Conservation (phyloP, 2,329 filamentous ascomycete genomes). For the Diaporthe nobilis region DNA sequence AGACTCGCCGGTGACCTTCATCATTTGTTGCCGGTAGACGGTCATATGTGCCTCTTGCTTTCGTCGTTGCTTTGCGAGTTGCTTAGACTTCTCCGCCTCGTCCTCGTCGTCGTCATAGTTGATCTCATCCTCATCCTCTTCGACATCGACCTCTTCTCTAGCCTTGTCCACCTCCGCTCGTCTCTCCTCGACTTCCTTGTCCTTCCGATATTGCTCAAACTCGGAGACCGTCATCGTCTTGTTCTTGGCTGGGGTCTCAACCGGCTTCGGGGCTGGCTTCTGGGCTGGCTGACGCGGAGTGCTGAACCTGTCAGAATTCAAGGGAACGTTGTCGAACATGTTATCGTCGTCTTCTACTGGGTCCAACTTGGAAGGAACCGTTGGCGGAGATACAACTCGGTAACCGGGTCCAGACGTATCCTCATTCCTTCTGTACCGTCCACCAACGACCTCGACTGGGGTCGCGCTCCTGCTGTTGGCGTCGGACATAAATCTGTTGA, state of each 20-base stretch:
- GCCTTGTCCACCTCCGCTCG: slow-evolving; percentile 58
- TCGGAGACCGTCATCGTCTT: slow-evolving; percentile 93
- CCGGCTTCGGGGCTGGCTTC: slow-evolving; percentile 45
- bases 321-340: slow-evolving; percentile 62
- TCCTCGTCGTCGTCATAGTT: slow-evolving; percentile 83
- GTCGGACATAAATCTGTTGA: slow-evolving; percentile 59
- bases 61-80: slow-evolving; percentile 81
- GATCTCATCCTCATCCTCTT: slow-evolving; percentile 74
- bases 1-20: slow-evolving; percentile 90
- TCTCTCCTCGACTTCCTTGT: slow-evolving; percentile 70
- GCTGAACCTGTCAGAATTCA: slow-evolving; percentile 54
- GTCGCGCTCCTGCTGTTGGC: slow-evolving; percentile 47
- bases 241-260: slow-evolving; percentile 59
- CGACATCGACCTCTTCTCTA: slow-evolving; percentile 69
- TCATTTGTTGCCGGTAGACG: slow-evolving; percentile 94
- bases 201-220: slow-evolving; percentile 84
- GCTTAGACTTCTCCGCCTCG: slow-evolving; percentile 80
- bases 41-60: slow-evolving; percentile 93
- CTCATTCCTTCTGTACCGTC: slow-evolving; percentile 57
- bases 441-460: slow-evolving; percentile 44
- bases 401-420: slow-evolving; percentile 51
- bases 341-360: slow-evolving; percentile 64
- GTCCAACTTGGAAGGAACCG: slow-evolving; percentile 50
- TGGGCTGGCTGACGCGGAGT: slow-evolving; percentile 53
- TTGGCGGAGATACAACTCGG: slow-evolving; percentile 50